Evolutionary conservation across 441 rosid species (phyloP), one percentile per base, ranked within the genome.

Genomic region (Gossypium trilobum): DNA sequence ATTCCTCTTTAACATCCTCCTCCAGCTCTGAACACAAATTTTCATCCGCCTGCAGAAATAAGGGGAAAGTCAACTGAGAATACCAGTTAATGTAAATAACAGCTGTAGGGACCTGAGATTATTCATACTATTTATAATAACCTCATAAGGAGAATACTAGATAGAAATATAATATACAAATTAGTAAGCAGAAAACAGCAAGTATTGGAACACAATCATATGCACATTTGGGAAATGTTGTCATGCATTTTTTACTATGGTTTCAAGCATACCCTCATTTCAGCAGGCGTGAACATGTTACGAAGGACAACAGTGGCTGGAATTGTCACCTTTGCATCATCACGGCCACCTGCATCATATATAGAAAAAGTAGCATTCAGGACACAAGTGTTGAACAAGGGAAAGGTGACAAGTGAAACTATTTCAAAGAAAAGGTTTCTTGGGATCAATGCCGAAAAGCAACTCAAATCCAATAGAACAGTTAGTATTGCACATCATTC

Each of bases 1-100:
- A 91, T 83, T 95, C 99, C 76, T 88, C 98, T 82, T 78, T 81
- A 79, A 92, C 85, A 78, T 92, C 99, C 64, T 82, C 86, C 82
- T 92, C 93, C 71, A 95, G 78, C 66, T 95, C 99, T 17, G 87
- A 72, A 74, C 75, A 44, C 79, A 92, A 79, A 81, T 72, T 85
- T 81, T 91, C 99, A 82, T 95, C 98, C 48, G 85, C 80, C 98
- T 92, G 83, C 75, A 62, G 52, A 75, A 23, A 72, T 23, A 46
- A 59, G 52, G 11, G 39, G 63, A 60, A 69, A 25, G 64, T 55
- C 68, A 68, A 46, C 65, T 48, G 46, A 71, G 29, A 52, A 57
- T 33, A 57, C 19, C 55, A 71, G 22, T 14, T 36, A 58, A 70
- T 2, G 20, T 52, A 20, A 55, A 19, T 31, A 17, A 33, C 10